A percentile compares a stretch with the other conserved stretches of the same genome.
These are phyloP conservation scores for Phyllosticta citrichinensis DNA, from an alignment of 2,329 filamentous ascomycete genomes.

Conservation along the genomic window DNA sequence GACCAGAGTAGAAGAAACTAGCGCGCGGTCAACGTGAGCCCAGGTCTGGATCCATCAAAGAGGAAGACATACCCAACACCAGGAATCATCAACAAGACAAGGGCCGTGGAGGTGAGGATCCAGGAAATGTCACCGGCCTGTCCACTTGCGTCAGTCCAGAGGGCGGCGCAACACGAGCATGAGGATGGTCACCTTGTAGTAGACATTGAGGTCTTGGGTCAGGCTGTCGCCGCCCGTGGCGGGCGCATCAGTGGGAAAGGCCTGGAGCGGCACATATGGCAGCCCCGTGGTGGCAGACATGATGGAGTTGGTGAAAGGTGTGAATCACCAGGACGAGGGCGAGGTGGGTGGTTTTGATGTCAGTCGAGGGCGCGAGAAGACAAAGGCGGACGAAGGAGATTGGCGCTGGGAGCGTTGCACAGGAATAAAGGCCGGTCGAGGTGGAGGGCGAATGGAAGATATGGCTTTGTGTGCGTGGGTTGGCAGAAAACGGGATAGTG, in stretches of 20 bases:
- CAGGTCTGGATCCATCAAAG: neutral
- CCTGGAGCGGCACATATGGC: constrained; percentile 25
- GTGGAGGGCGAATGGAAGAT: neutral
- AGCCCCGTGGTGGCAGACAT: constrained; percentile 23
- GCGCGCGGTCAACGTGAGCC: neutral
- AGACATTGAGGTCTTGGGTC: constrained; percentile 67
- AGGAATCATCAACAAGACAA: constrained; percentile 87
- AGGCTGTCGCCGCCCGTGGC: constrained; percentile 57
- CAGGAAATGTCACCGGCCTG: constrained; percentile 75
- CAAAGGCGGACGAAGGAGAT: neutral
- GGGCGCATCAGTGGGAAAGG: constrained; percentile 46
- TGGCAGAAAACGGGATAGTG: neutral
- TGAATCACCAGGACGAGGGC: neutral
- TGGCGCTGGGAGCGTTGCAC: neutral
- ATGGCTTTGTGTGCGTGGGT: neutral
- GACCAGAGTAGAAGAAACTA: constrained; percentile 86
- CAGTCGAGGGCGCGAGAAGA: neutral
- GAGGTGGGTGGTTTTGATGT: neutral
- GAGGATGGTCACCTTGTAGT: constrained; percentile 56
- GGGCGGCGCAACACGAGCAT: neutral
- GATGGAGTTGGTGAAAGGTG: neutral
- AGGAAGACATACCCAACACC: constrained; percentile 55
- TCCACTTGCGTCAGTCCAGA: neutral
- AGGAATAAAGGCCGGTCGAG: neutral
- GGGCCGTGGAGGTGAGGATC: constrained; percentile 64